phyloP scores from a whole-genome alignment of 768 basidiomycete species.

The Cantharellus anzutake region DNA sequence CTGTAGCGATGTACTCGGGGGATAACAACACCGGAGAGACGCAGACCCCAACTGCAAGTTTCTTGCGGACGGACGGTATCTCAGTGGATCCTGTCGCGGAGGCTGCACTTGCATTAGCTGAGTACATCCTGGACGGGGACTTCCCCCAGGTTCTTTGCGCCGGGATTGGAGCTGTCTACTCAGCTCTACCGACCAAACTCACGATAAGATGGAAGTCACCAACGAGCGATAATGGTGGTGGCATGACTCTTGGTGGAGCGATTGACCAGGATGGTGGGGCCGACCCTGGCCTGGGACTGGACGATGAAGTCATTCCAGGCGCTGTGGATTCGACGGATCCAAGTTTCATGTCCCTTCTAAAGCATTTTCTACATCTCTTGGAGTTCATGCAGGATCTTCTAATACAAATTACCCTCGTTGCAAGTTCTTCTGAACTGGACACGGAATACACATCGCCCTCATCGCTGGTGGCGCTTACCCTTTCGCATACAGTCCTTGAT shows the following conservation, averaged over 20 bases:
- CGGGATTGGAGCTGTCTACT: constrained; percentile 83
- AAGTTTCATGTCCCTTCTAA: constrained; percentile 63
- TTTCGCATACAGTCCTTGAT: constrained; percentile 67
- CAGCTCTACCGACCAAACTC: constrained; percentile 73
- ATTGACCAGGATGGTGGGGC: constrained; percentile 29
- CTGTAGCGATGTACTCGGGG: constrained; percentile 80
- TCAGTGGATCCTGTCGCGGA: constrained; percentile 53
- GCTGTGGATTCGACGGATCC: constrained; percentile 47
- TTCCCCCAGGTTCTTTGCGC: constrained; percentile 95
- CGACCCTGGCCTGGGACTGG: constrained; percentile 36
- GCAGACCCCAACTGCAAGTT: constrained; percentile 10
- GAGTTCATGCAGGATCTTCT: constrained; percentile 87
- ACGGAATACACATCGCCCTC: constrained; percentile 27
- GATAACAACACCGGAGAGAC: constrained; percentile 1
- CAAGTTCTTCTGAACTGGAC: neutral
- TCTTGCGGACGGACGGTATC: neutral
- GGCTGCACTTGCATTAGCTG: constrained; percentile 71
- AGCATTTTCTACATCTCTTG: constrained; percentile 77
- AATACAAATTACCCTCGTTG: constrained; percentile 21
- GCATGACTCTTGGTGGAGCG: constrained; percentile 57
- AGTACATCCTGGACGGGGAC: constrained; percentile 91
- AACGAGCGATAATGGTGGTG: constrained; percentile 11
- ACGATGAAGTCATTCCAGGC: no score
- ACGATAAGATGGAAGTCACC: constrained; percentile 29
- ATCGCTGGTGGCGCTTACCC: constrained; percentile 52